Evolutionary conservation across 176 grass and related monocot genomes (phyloP), one percentile per base, ranked within the genome.

Genomic region (barley (Hordeum vulgare)): DNA sequence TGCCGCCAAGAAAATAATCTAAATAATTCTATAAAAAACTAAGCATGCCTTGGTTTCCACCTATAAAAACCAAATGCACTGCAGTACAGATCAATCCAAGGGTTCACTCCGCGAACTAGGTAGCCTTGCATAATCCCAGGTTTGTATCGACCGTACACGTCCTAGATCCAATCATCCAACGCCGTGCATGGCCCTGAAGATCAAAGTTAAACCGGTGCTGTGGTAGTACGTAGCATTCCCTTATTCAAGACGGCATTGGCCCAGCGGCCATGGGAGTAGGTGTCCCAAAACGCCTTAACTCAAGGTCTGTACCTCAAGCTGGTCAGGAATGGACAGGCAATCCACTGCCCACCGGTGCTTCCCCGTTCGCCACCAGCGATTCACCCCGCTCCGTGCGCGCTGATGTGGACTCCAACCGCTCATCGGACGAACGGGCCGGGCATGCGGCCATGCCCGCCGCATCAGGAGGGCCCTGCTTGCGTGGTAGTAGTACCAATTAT

Each of bases 251-350:
- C 7, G 39, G 41, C 14, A 42, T 4, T 74, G 42, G 42, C 42
- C 70, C 70, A 29, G 23, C 39, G 70, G 44, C 1, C 40, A 11
- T 25, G 41, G 71, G 71, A 74, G 71, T 74, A 11, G 42, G 71
- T 74, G 71, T 26, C 71, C 8, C 10, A 9, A 21, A 21, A 66
- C 60, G 42, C 61, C 72, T 21, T 73, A 28, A 73, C 13, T 28
- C 24, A 49, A 56, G 51, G 40, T 7, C 9, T 23, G 41, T 39
- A 37, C 61, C 47, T 29, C 36, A 24, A 34, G 3, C 13, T 62
- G 40, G 70, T 39, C 47, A 21, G 58, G 62, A 82, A 49, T 77
- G 86, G 86, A 61, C 73, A 53, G 53, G 80, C 73, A 78, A 88
- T 41, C 73, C 62, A 59, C 74, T 72, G 56, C 33, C 73, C 62